These are phyloP conservation scores for Penicillium glabrum DNA, from an alignment of 2,329 filamentous ascomycete genomes.

Conservation along the genomic window DNA sequence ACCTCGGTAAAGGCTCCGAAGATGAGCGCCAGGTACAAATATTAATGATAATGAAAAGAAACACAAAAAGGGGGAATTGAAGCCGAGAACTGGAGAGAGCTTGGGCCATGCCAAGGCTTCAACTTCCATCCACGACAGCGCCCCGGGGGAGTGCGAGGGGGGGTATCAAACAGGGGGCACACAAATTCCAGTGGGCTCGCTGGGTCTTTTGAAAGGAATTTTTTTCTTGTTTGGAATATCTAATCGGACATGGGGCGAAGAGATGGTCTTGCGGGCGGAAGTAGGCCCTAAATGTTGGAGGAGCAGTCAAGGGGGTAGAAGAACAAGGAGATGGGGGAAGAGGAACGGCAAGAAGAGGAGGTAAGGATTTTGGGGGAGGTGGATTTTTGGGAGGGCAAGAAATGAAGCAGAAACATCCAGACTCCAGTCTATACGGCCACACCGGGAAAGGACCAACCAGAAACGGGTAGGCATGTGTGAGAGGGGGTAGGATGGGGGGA, in stretches of 20 bases:
- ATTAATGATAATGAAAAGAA: conserved; percentile 10
- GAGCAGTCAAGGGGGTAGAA: background rate
- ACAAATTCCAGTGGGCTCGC: conserved; percentile 13
- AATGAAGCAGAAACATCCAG: conserved; percentile 5
- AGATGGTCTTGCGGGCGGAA: conserved; percentile 26
- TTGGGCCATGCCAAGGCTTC: conserved; percentile 5
- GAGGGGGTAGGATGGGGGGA: background rate
- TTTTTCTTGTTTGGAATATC: conserved; percentile 24
- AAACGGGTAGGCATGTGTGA: background rate
- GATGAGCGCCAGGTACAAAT: conserved; percentile 33
- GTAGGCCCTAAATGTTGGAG: conserved; percentile 27
- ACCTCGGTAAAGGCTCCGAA: conserved; percentile 1
- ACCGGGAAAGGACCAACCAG: conserved; percentile 3
- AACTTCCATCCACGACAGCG: conserved; percentile 2
- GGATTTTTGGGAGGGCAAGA: background rate
- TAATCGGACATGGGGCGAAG: conserved; percentile 19
- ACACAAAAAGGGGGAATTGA: conserved; percentile 7
- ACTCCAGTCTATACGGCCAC: conserved; percentile 16
- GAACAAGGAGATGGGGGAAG: background rate
- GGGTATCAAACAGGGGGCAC: conserved; percentile 26
- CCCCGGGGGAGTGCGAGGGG: conserved; percentile 7
- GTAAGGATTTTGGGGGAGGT: background rate
- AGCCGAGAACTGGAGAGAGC: conserved; percentile 2
- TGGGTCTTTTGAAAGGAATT: conserved; percentile 16
- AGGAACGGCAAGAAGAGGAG: background rate